Conservation (phyloP, 805 yeast species). For the Suhomyces sp. region DNA sequence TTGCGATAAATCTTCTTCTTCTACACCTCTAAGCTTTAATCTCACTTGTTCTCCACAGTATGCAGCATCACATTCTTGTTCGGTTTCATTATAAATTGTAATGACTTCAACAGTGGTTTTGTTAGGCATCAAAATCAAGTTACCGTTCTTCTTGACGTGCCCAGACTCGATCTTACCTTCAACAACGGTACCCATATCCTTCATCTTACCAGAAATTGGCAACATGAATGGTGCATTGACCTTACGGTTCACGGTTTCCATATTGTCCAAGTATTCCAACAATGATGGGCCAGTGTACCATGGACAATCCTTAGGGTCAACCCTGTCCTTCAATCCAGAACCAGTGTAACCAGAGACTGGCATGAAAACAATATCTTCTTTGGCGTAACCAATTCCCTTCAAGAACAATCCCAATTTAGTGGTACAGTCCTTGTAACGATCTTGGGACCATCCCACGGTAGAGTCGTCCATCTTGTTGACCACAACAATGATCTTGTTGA, state of each 20-base stretch:
- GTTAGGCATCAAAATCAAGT: slow-evolving; percentile 89
- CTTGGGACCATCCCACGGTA: slow-evolving; percentile 93
- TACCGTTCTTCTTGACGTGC: slow-evolving; percentile 75
- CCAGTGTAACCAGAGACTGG: slow-evolving; percentile 99
- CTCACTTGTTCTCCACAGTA: slow-evolving; percentile 97
- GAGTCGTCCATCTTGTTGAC: slow-evolving; percentile 99
- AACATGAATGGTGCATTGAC: slow-evolving; percentile 96
- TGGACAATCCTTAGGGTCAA: slow-evolving; percentile 68
- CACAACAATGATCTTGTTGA: slow-evolving; percentile 86
- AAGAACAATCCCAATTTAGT: slow-evolving; percentile 73
- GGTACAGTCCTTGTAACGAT: slow-evolving; percentile 94
- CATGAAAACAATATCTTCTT: slow-evolving; percentile 86
- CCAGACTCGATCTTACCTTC: slow-evolving; percentile 99
- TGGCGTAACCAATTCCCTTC: slow-evolving; percentile 85
- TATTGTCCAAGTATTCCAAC: slow-evolving; percentile 81
- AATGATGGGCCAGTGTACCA: slow-evolving; percentile 95
- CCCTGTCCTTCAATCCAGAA: slow-evolving; percentile 90
- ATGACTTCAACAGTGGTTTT: slow-evolving; percentile 78
- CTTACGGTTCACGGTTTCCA: slow-evolving; percentile 81
- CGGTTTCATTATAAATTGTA: slow-evolving; percentile 91
- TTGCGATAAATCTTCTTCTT: slow-evolving; percentile 90
- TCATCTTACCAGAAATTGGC: slow-evolving; percentile 92
- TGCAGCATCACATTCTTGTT: slow-evolving; percentile 87
- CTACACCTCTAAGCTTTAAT: slow-evolving; percentile 89
- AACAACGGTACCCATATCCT: slow-evolving; percentile 94